Evolutionary conservation across 306 rosid genomes (phyloP), one percentile per base, ranked within the genome.

Genomic region (Vigna reflexopilosa): DNA sequence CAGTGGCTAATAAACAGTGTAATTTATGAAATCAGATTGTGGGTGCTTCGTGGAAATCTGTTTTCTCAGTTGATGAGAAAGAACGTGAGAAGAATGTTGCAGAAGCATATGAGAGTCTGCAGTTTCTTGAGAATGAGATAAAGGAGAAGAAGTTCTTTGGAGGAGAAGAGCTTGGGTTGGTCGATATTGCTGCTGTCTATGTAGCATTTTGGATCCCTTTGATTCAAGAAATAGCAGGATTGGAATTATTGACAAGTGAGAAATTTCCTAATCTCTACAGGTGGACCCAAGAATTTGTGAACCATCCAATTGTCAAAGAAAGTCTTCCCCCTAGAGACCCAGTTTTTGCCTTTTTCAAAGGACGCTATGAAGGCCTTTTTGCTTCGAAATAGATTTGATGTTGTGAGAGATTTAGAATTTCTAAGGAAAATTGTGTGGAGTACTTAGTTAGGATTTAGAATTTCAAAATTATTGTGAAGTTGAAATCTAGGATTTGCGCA

Each of bases 141-240:
- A 77, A 77, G 52, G 86, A 40, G n/a, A 80, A 51, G 20, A 80
- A 87, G 57, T 91, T 76, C 77, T 91, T 91, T 67, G 96, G 90
- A 11, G 96, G 91, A 57, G 88, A 89, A 10, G 83, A 56, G 0
- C 2, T 87, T 36, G 88, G 88, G 8, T 52, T 82, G 48, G 89
- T 87, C 3, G 91, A 91, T 69, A 85, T 91, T 72, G 83, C 72
- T 13, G 88, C 83, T 26, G 77, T 24, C 4, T 58, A 67, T 71
- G 19, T 89, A 40, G 87, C 86, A 3, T 79, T 30, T 76, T 87
- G 89, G 93, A 32, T 81, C 7, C 82, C 77, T 42, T 4, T 38
- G 38, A 0, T 86, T 45, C 87, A 89, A 83, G 83, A 89, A 9
- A 16, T 70, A 17, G 20, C 24, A 0, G 92, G 87, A 2, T 2